Evolutionary conservation across 176 grass and related monocot genomes (phyloP).

Genomic region (Paspalum notatum): DNA sequence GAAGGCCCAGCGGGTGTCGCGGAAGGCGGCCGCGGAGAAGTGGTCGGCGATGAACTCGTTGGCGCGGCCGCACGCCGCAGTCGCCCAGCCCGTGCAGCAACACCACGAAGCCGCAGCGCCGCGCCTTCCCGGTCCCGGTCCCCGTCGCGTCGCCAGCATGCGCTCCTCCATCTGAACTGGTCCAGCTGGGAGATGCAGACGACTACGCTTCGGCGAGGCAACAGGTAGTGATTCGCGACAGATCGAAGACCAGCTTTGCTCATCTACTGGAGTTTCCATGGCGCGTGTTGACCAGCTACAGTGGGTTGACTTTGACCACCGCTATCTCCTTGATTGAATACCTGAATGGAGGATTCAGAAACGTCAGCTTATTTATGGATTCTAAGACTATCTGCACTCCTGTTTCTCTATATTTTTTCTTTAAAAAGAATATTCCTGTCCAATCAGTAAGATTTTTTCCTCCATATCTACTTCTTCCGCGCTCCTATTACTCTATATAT

Average conservation of each 20-base stretch:
- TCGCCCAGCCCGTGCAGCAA: slow-evolving; percentile 78
- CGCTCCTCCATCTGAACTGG: slow-evolving; percentile 33
- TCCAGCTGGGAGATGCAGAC: neutral
- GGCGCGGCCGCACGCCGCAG: slow-evolving; percentile 59
- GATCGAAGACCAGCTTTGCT: neutral
- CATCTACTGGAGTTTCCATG: neutral
- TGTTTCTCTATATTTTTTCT: no score
- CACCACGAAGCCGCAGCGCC: slow-evolving; percentile 41
- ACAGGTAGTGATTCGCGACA: neutral
- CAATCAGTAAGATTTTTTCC: no score
- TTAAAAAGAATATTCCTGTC: no score
- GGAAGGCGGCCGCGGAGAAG: slow-evolving; percentile 57
- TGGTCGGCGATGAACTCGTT: slow-evolving; percentile 55
- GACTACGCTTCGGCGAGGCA: neutral
- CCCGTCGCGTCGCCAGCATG: neutral
- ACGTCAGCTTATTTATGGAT: neutral
- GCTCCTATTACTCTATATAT: no score
- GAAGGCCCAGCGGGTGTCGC: slow-evolving; percentile 57
- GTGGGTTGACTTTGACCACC: slow-evolving; percentile 20
- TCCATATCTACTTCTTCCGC: no score
- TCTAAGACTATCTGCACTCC: no score
- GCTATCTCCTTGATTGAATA: neutral
- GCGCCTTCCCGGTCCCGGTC: neutral
- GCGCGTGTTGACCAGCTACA: slow-evolving; percentile 1
- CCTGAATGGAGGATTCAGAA: neutral